Conservation (phyloP, 441 rosid species). For the Kokia cookei region DNA sequence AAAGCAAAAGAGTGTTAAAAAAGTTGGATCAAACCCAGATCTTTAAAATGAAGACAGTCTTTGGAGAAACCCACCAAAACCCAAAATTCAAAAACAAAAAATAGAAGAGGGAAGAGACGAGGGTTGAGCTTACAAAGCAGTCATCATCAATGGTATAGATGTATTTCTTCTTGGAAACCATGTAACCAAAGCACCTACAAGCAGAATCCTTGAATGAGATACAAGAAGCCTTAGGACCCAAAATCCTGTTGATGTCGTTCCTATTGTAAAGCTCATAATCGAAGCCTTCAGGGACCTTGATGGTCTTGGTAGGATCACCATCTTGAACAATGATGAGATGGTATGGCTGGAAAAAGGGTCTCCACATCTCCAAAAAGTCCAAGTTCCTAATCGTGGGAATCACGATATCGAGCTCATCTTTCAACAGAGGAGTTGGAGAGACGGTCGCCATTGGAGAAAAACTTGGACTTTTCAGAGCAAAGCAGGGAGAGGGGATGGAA, state of each 20-base stretch:
- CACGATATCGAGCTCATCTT: not conserved
- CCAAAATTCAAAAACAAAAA: no score
- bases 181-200: not conserved
- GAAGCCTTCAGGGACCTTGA: not conserved
- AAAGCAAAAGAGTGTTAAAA: not conserved
- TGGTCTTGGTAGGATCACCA: not conserved
- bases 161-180: not conserved
- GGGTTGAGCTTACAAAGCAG: not conserved
- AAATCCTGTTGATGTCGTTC: not conserved
- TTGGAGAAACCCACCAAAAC: no score
- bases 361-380: not conserved
- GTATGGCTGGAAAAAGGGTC: conserved; percentile 1
- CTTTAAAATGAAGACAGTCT: not conserved
- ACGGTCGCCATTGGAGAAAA: not conserved
- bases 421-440: not conserved
- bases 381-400: not conserved
- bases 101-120: not conserved
- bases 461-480: not conserved
- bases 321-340: conserved; percentile 1
- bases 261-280: not conserved
- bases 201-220: not conserved
- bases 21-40: not conserved
- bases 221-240: not conserved
- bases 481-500: not conserved
- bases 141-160: not conserved